Evolutionary conservation across 1,284 basidiomycete species (phyloP).

Genomic region (Megacollybia platyphylla): DNA sequence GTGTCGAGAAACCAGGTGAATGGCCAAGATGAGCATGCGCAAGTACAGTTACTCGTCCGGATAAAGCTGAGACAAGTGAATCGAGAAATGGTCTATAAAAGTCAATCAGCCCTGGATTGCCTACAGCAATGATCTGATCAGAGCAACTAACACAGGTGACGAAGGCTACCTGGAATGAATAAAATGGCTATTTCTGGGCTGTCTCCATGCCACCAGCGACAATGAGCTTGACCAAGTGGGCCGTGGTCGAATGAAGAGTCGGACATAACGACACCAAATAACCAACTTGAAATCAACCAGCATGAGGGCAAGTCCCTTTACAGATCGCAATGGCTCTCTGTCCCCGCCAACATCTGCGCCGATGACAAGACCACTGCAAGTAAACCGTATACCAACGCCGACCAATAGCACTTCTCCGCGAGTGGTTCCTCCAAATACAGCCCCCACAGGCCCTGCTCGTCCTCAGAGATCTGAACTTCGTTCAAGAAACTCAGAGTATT

Average conservation of each 20-base stretch:
- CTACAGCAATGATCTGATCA: constrained; percentile 15
- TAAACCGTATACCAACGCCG: constrained; percentile 32
- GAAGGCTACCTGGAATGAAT: constrained; percentile 41
- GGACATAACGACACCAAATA: neutral
- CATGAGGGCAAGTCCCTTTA: constrained; percentile 46
- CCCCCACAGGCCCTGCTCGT: constrained; percentile 34
- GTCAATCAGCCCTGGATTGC: constrained; percentile 47
- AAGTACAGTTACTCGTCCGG: neutral
- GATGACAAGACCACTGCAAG: constrained; percentile 38
- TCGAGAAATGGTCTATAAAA: constrained; percentile 46
- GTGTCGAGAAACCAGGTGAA: constrained; percentile 13
- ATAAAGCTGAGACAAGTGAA: neutral
- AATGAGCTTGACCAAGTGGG: constrained; percentile 26
- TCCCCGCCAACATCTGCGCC: constrained; percentile 17
- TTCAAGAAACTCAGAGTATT: constrained; percentile 30
- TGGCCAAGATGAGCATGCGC: constrained; percentile 20
- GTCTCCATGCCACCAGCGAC: constrained; percentile 37
- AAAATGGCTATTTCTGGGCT: constrained; percentile 26
- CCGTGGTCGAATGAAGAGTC: constrained; percentile 14
- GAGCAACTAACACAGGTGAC: neutral
- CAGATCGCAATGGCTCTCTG: constrained; percentile 24
- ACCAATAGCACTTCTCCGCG: constrained; percentile 22
- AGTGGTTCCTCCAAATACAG: constrained; percentile 18
- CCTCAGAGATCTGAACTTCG: constrained; percentile 46
- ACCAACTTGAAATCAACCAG: constrained; percentile 1